A percentile compares a stretch with the other conserved stretches of the same genome.
These are phyloP conservation scores for Amanita brunnescens DNA, from an alignment of 768 basidiomycete genomes.

Conservation along the genomic window DNA sequence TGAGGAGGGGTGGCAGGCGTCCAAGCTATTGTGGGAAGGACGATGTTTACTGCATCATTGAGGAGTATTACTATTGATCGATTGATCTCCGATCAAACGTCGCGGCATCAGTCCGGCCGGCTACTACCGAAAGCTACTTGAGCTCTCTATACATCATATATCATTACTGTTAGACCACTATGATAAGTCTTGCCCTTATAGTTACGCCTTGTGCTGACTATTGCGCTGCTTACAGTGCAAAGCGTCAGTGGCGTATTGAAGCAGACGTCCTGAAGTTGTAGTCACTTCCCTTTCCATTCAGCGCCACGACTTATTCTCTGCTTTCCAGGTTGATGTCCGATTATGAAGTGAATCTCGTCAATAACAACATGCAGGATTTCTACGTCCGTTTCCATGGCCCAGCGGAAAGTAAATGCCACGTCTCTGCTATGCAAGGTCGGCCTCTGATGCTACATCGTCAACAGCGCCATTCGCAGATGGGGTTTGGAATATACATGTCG, in stretches of 20 bases:
- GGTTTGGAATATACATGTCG: slow-evolving; percentile 99
- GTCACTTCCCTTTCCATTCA: slow-evolving; percentile 20
- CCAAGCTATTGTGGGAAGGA: slow-evolving; percentile 51
- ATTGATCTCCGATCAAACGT: slow-evolving; percentile 12
- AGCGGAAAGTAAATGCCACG: slow-evolving; percentile 64
- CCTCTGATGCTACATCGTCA: slow-evolving; percentile 3
- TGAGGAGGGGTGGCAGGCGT: not conserved
- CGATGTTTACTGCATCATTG: slow-evolving; percentile 60
- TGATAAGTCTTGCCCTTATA: slow-evolving; percentile 47
- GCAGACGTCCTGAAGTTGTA: slow-evolving; percentile 99
- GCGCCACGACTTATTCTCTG: slow-evolving; percentile 6
- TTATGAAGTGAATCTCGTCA: slow-evolving; percentile 94
- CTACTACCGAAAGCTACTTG: too few relatives aligned
- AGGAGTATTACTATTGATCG: slow-evolving; percentile 65
- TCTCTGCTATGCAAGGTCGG: not conserved
- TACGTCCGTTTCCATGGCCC: slow-evolving; percentile 95
- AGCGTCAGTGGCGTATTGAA: slow-evolving; percentile 94
- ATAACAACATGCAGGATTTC: slow-evolving; percentile 99
- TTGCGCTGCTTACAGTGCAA: slow-evolving; percentile 41
- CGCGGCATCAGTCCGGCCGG: too few relatives aligned
- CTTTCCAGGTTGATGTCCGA: slow-evolving; percentile 86
- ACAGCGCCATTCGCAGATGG: slow-evolving; percentile 95
- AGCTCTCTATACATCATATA: too few relatives aligned
- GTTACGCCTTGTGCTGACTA: slow-evolving; percentile 10
- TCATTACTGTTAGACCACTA: too few relatives aligned